These are phyloP conservation scores for Stachybotrys chartarum DNA, from an alignment of 2,329 filamentous ascomycete species.

Conservation along the genomic window DNA sequence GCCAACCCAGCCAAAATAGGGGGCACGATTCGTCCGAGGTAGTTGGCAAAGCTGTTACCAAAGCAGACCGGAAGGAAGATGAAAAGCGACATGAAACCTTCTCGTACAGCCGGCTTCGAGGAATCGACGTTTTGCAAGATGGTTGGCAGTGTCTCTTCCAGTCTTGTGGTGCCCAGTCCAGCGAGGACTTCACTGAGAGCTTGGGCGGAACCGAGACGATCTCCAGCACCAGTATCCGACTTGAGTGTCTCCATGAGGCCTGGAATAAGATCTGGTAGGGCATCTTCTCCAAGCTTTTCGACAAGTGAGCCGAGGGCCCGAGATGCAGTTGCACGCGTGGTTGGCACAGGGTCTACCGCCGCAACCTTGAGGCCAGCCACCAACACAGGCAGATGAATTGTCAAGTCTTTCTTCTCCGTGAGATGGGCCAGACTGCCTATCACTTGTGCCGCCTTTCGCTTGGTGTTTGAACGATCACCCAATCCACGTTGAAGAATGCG, in stretches of 20 bases:
- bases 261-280: constrained; percentile 92
- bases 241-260: constrained; percentile 97
- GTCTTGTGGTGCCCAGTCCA: constrained; percentile 80
- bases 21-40: constrained; percentile 91
- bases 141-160: constrained; percentile 93
- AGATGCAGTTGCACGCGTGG: constrained; percentile 90
- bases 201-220: constrained; percentile 91
- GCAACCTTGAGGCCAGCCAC: constrained; percentile 85
- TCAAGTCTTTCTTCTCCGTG: constrained; percentile 90
- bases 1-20: constrained; percentile 90
- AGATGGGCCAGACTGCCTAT: constrained; percentile 96
- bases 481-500: constrained; percentile 92
- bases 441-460: constrained; percentile 93
- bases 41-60: constrained; percentile 95
- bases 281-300: constrained; percentile 95
- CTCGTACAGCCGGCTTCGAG: constrained; percentile 79
- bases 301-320: constrained; percentile 94
- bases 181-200: constrained; percentile 94
- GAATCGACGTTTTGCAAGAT: constrained; percentile 95
- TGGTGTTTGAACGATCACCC: constrained; percentile 85
- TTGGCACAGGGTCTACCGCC: constrained; percentile 91
- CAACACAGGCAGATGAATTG: constrained; percentile 83
- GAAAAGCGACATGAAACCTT: constrained; percentile 99
- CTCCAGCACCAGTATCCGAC: constrained; percentile 92
- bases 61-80: constrained; percentile 99